Evolutionary conservation across 1,284 basidiomycete genomes (phyloP).

Genomic region (Tilletia caries): DNA sequence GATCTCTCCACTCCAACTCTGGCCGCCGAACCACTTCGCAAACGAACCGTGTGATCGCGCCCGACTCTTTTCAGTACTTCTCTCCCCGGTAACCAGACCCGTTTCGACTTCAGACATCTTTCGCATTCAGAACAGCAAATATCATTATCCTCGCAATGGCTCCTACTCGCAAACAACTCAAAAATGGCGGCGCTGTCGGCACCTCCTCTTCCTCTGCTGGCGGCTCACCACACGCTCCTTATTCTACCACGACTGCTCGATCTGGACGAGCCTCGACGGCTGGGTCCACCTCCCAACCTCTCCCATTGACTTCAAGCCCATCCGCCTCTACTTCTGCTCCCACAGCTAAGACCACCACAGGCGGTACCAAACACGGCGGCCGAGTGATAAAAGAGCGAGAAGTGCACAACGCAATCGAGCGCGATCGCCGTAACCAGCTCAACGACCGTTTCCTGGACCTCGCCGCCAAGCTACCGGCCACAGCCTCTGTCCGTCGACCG

Average conservation of each 20-base stretch:
- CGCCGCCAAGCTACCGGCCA: conserved; percentile 38
- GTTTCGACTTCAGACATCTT: too few relatives aligned
- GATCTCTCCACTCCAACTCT: not conserved
- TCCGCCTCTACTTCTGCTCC: not conserved
- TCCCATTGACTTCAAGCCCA: not conserved
- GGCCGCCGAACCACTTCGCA: not conserved
- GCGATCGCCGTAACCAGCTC: conserved; percentile 42
- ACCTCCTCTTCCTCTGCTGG: too few relatives aligned
- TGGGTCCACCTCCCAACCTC: not conserved
- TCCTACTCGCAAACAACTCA: too few relatives aligned
- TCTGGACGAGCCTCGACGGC: not conserved
- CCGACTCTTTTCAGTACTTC: too few relatives aligned
- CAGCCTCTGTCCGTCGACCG: conserved; percentile 38
- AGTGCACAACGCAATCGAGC: conserved; percentile 46
- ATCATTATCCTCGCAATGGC: too few relatives aligned
- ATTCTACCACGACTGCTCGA: not conserved
- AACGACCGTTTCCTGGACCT: conserved; percentile 45
- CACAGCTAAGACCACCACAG: too few relatives aligned
- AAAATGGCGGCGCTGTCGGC: too few relatives aligned
- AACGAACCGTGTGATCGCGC: too few relatives aligned
- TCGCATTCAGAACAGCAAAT: too few relatives aligned
- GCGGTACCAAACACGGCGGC: too few relatives aligned
- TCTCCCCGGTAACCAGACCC: too few relatives aligned
- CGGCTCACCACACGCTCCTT: too few relatives aligned
- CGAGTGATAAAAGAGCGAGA: conserved; percentile 21